Base-by-base conservation (phyloP, 352 stramenopile species). In the Pythium guiyangense region DNA sequence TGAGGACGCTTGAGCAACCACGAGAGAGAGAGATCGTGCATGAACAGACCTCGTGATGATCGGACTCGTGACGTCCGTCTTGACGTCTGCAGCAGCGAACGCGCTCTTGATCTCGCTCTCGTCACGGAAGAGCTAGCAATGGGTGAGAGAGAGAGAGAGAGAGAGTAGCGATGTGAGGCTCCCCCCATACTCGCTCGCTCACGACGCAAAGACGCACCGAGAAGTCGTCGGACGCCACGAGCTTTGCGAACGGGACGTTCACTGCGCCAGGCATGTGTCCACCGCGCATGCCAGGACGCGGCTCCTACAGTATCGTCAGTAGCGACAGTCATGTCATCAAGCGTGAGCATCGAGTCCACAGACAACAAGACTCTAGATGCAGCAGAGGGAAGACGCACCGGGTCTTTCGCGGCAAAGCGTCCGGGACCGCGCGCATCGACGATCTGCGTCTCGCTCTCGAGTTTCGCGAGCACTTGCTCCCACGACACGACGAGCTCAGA, bases 191-290 rank as follows among this genome's bases (percentile, higher is more conserved):
- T 34, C 25, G 22, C 18, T 47, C 60, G 18, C 18, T 20, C 3
- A 12, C 14, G 39, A 4, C 14, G n/a, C 39, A 6, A 20, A 4
- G 65, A 52, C 82, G 54, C 43, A 88, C 73, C 68, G 75, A 85
- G 44, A 96, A 88, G 65, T 98, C 88, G 9, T 96, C 74, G 27
- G 85, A 64, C 8, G 75, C 63, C 14, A 98, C 79, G 37, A 98
- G 44, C 54, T 91, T 90, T 8, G 57, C 63, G 62, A 98, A 98
- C 0, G 92, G 94, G 0, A 98, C 69, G 64, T 98, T 98, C 14
- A 96, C 55, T 11, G 91, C 73, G 11, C 82, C 79, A 17, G 96
- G 94, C 65, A 98, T 98, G 63, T 98, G 96, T 1, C 96, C 96
- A n/a, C 84, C 71, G 44, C 91, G 76, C 69, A 98, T 84, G 34